These are phyloP conservation scores for Nyctanthes arbortristis DNA, from an alignment of 257 asterid genomes.

Conservation along the genomic window DNA sequence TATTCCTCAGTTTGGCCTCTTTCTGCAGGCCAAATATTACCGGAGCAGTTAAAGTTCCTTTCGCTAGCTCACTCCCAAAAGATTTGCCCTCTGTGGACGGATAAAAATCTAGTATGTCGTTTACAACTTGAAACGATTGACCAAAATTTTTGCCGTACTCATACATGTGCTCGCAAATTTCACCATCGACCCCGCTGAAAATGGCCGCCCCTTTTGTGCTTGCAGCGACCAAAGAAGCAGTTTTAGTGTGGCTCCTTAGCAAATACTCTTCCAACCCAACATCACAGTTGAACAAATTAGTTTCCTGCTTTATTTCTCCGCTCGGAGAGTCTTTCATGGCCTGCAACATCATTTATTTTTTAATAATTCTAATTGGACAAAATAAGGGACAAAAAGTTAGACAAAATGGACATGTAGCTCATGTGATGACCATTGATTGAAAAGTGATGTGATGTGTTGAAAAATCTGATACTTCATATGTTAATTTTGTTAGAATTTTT, in stretches of 20 bases:
- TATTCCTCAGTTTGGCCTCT: conserved; percentile 62
- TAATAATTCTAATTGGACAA: too few species aligned
- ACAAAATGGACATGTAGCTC: too few species aligned
- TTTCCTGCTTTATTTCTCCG: conserved; percentile 96
- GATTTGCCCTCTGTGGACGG: conserved; percentile 94
- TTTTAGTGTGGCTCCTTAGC: conserved; percentile 86
- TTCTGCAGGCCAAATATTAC: conserved; percentile 75
- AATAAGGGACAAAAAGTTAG: too few species aligned
- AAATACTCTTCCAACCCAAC: conserved; percentile 75
- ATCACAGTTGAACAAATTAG: conserved; percentile 80
- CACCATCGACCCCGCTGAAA: conserved; percentile 46
- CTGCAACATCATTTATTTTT: conserved; percentile 38
- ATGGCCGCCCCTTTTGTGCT: too few species aligned
- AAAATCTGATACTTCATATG: too few species aligned
- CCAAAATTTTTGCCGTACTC: conserved; percentile 84
- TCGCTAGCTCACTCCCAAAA: conserved; percentile 81
- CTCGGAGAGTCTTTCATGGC: conserved; percentile 94
- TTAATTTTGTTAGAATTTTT: too few species aligned
- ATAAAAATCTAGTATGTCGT: conserved; percentile 82
- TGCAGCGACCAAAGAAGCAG: conserved; percentile 83
- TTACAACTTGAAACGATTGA: too few species aligned
- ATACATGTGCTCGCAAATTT: conserved; percentile 64
- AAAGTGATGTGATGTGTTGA: not conserved
- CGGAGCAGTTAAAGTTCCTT: conserved; percentile 83
- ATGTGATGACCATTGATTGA: too few species aligned